Evolutionary conservation across 2,329 filamentous ascomycete genomes (phyloP).

Genomic region (Alternaria triticimaculans): DNA sequence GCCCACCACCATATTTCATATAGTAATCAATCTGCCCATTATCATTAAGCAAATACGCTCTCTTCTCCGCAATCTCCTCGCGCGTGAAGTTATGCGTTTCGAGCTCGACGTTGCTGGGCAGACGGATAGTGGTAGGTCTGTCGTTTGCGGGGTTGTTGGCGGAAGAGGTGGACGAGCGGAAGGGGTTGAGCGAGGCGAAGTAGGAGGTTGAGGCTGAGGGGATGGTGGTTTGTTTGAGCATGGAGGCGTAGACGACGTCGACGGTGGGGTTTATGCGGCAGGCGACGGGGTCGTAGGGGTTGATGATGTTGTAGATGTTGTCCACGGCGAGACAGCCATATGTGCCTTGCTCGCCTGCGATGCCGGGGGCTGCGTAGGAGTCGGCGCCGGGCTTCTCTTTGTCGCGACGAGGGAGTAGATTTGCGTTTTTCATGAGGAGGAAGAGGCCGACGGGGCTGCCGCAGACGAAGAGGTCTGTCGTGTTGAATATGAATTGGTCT

Average conservation of each 20-base stretch:
- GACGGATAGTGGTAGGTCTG: conserved; percentile 43
- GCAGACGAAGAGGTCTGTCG: conserved; percentile 84
- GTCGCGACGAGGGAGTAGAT: conserved; percentile 76
- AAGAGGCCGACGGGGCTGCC: conserved; percentile 95
- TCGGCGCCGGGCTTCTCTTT: conserved; percentile 78
- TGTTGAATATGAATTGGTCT: conserved; percentile 84
- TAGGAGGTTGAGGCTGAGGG: conserved; percentile 69
- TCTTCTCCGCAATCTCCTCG: conserved; percentile 89
- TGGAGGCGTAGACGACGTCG: conserved; percentile 78
- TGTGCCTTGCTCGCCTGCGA: conserved; percentile 78
- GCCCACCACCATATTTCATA: conserved; percentile 80
- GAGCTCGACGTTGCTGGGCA: conserved; percentile 73
- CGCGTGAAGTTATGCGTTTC: conserved; percentile 94
- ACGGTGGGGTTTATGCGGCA: conserved; percentile 92
- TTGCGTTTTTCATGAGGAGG: conserved; percentile 77
- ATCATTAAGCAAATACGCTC: conserved; percentile 88
- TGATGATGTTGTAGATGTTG: conserved; percentile 94
- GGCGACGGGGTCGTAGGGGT: conserved; percentile 79
- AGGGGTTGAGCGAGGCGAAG: conserved; percentile 52
- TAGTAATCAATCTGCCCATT: conserved; percentile 96
- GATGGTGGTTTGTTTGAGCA: conserved; percentile 78
- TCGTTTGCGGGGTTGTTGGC: conserved; percentile 22
- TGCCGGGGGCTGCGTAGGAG: conserved; percentile 56
- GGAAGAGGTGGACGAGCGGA: conserved; percentile 41
- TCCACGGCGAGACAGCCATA: conserved; percentile 94